Evolutionary conservation across 2,329 filamentous ascomycete species (phyloP).

Genomic region (Daldinia sp.): DNA sequence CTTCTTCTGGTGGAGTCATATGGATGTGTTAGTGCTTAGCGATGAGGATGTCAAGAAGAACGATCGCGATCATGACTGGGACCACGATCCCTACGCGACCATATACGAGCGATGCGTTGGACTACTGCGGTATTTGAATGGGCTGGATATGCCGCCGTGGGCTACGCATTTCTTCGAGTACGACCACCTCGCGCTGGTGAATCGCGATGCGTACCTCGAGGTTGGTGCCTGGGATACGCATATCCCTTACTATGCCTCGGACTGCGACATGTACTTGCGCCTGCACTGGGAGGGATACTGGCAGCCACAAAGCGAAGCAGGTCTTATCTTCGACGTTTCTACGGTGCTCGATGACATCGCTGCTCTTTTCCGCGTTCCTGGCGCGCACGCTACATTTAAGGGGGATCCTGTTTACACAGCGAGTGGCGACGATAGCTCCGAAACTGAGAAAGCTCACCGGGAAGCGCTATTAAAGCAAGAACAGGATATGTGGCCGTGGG

Average conservation of each 20-base stretch:
- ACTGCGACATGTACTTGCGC: constrained; percentile 57
- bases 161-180: constrained; percentile 59
- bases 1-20: constrained; percentile 59
- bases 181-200: constrained; percentile 59
- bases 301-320: constrained; percentile 50
- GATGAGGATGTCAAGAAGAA: constrained; percentile 51
- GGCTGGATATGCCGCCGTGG: constrained; percentile 52
- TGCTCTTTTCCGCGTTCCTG: constrained; percentile 52
- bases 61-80: constrained; percentile 49
- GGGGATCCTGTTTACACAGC: constrained; percentile 46
- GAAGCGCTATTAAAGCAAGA: constrained; percentile 45
- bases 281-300: constrained; percentile 53
- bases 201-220: constrained; percentile 53
- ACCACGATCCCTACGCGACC: constrained; percentile 48
- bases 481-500: constrained; percentile 42
- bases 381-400: constrained; percentile 46
- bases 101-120: constrained; percentile 48
- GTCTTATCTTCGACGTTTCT: constrained; percentile 54
- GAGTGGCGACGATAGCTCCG: constrained; percentile 4
- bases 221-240: constrained; percentile 59
- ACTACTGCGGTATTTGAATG: constrained; percentile 46
- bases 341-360: constrained; percentile 54
- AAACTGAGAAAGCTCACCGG: constrained; percentile 32
- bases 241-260: constrained; percentile 57
- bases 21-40: constrained; percentile 55